Base-by-base conservation (phyloP, 129 eudicot species). In the Sambucus nigra region DNA sequence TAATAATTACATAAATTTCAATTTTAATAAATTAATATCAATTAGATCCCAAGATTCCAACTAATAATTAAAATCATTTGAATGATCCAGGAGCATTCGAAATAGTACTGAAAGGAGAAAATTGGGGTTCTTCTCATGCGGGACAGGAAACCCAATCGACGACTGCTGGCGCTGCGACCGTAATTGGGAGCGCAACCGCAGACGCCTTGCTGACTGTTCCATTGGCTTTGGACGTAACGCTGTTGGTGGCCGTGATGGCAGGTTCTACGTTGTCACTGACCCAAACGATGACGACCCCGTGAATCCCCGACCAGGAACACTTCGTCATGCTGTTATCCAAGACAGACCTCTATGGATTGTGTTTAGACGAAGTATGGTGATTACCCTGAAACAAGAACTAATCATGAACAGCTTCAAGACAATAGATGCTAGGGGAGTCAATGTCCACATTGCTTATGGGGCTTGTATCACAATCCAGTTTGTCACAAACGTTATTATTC, bases 151-250 rank as follows among this genome's bases (percentile, higher is more conserved):
- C 64, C 94, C 94, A 2, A 80, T 88, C 4, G 96, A 88, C 40
- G 96, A 83, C 25, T 88, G 96, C 29, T 88, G 96, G 96, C 79
- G 96, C 4, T 88, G 94, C 28, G 91, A 88, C 50, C 63, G 69
- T 13, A 77, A 74, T 57, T 88, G 96, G 96, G 68, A 61, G 25
- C 80, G 71, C 52, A 47, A 77, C 70, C 80, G 94, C 44, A 73
- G 72, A 60, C 73, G 80, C 21, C 73, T 88, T 1, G 91, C 96
- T 5, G 89, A 88, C 54, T 88, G 96, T 46, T 78, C 94, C 55
- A 80, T 88, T 12, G 96, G 96, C 14, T 88, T 83, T 10, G 96
- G 96, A n/a, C 96, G 96, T 54, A 80, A 78, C 19, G 96, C 96
- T 52, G 57, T 83, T 0, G 96, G 96, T 13, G 96, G 96, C 16